Conservation (phyloP, 441 rosid species). For the Arabidopsis hybrid region DNA sequence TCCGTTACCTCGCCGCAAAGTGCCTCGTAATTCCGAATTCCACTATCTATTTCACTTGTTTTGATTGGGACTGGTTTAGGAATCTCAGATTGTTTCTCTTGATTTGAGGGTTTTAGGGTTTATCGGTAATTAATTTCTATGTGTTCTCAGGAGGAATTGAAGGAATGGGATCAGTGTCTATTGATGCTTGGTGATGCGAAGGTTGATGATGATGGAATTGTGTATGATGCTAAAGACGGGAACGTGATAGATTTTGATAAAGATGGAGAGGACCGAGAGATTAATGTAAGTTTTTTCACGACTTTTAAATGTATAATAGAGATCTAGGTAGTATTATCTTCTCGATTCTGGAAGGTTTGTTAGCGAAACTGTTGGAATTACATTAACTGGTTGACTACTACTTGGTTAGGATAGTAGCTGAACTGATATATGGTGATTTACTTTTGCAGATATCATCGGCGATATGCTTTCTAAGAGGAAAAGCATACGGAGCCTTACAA, state of each 20-base stretch:
- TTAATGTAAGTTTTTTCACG: constrained; percentile 59
- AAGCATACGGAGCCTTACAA: constrained; percentile 90
- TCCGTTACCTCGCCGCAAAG: constrained; percentile 96
- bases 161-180: constrained; percentile 98
- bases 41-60: background rate
- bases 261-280: constrained; percentile 95
- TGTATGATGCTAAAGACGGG: constrained; percentile 72
- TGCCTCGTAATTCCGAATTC: constrained; percentile 64
- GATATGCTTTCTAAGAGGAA: constrained; percentile 91
- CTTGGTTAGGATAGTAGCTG: constrained; percentile 14
- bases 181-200: constrained; percentile 87
- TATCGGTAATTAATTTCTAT: constrained; percentile 12
- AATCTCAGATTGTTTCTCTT: background rate
- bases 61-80: background rate
- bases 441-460: constrained; percentile 77
- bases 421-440: background rate
- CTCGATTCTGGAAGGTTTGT: background rate
- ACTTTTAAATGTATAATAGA: background rate
- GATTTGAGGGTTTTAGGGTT: constrained; percentile 18
- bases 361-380: constrained; percentile 3
- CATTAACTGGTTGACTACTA: background rate
- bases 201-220: constrained; percentile 87
- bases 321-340: background rate
- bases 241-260: constrained; percentile 75
- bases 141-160: constrained; percentile 78